phyloP scores from a whole-genome alignment of 1,139 yeast genomes.

The Diutina sp. region DNA sequence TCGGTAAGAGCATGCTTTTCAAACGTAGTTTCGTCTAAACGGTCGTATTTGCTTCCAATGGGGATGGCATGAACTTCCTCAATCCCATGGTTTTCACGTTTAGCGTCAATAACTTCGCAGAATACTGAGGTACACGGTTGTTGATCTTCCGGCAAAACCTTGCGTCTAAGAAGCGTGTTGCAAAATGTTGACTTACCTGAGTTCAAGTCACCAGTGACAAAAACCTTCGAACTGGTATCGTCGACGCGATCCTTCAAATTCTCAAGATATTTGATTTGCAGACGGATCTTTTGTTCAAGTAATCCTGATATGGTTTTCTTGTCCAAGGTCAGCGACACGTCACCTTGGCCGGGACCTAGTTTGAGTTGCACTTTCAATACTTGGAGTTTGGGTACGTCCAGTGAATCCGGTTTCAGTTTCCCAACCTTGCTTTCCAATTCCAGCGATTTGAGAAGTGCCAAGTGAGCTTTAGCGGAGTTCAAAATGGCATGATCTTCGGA shows the following conservation, averaged over 20 bases:
- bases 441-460: slow-evolving; percentile 36
- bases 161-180: slow-evolving; percentile 72
- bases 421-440: slow-evolving; percentile 19
- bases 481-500: slow-evolving; percentile 21
- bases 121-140: slow-evolving; percentile 97
- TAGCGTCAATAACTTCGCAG: slow-evolving; percentile 83
- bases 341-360: not conserved
- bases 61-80: slow-evolving; percentile 96
- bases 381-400: slow-evolving; percentile 31
- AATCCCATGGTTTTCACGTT: slow-evolving; percentile 49
- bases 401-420: slow-evolving; percentile 9
- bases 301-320: slow-evolving; percentile 52
- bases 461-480: slow-evolving; percentile 33
- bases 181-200: slow-evolving; percentile 96
- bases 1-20: slow-evolving; percentile 39
- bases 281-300: slow-evolving; percentile 49
- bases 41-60: slow-evolving; percentile 43
- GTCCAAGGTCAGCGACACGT: slow-evolving; percentile 25
- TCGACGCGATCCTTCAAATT: slow-evolving; percentile 75
- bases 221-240: slow-evolving; percentile 85
- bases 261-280: slow-evolving; percentile 54
- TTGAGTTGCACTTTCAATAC: not conserved
- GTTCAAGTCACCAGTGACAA: slow-evolving; percentile 93
- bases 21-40: slow-evolving; percentile 54
- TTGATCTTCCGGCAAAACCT: slow-evolving; percentile 86